These are phyloP conservation scores for Xenoacremonium recifei DNA, from an alignment of 2,329 filamentous ascomycete species.

Conservation along the genomic window DNA sequence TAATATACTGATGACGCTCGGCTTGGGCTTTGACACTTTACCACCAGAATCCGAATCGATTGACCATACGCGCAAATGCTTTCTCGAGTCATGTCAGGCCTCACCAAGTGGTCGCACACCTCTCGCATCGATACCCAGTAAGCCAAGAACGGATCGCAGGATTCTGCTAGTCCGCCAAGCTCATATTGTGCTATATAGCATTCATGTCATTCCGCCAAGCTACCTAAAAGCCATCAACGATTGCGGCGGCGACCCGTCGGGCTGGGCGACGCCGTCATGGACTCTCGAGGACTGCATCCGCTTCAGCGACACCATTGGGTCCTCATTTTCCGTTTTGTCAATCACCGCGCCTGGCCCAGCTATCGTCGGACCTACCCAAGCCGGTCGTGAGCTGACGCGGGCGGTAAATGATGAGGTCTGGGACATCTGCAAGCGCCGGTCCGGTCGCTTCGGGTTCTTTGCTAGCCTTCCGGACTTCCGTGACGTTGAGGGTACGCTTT, in stretches of 20 bases:
- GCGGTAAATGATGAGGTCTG: conserved; percentile 6
- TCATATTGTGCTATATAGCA: too few relatives aligned
- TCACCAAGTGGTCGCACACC: too few relatives aligned
- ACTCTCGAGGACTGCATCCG: conserved; percentile 5
- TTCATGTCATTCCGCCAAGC: conserved; percentile 5
- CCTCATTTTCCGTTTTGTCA: conserved; percentile 9
- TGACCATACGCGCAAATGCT: too few relatives aligned
- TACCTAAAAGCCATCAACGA: conserved; percentile 8
- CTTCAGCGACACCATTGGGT: conserved; percentile 6
- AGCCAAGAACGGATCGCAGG: too few relatives aligned
- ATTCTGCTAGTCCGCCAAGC: too few relatives aligned
- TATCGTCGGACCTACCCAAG: conserved; percentile 6
- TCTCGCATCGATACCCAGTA: too few relatives aligned
- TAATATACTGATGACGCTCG: too few relatives aligned
- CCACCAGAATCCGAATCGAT: too few relatives aligned
- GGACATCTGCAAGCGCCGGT: not conserved
- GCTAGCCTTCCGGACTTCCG: conserved; percentile 23
- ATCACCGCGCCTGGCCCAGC: conserved; percentile 9
- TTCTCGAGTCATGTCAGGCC: too few relatives aligned
- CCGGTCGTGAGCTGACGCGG: conserved; percentile 6
- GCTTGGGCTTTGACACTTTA: too few relatives aligned
- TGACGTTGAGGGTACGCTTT: conserved; percentile 22
- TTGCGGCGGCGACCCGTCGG: conserved; percentile 11
- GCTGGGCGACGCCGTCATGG: conserved; percentile 11
- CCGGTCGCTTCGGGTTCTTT: conserved; percentile 23